Evolutionary conservation across 2,329 filamentous ascomycete genomes (phyloP), one percentile per base, ranked within the genome.

Genomic region (Ceratocystis huliohia): DNA sequence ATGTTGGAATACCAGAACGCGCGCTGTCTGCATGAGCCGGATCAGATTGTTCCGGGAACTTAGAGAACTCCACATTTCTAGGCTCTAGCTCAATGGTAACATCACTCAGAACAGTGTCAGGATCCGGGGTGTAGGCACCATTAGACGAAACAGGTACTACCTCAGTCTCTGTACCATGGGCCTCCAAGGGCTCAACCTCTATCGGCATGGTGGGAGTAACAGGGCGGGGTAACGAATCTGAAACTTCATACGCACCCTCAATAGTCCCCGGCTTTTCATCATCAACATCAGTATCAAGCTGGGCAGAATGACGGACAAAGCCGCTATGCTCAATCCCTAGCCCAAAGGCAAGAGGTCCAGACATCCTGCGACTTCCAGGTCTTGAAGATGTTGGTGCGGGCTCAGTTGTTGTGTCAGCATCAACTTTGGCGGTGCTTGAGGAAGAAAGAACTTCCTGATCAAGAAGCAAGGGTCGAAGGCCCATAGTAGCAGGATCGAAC

Each of bases 261-360:
- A 48, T 17, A 25, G 28, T 53, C 28, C 3, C 37, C 6, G 28
- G 8, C 13, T 33, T 41, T 22, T 61, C 50, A 13, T 28, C 28
- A 3, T 25, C 37, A 30, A 41, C 41, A 46, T 62, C 20, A 10
- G 44, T 57, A 30, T 37, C 61, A 33, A 59, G 5, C 13, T 64
- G 50, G 6, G 30, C 66, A 25, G 53, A 41, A 15, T 67, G 28
- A 15, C 25, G 50, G 6, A 30, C 17, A 25, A 66, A 44, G n/a
- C 59, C 65, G 15, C 61, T 63, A n/a, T 63, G 13, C 37, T 66
- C 61, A 28, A 63, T 57, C 17, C 66, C 62, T 6, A 65, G 62
- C 17, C 62, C 66, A n/a, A 84, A 79, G 25, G 78, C 72, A 53
- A 75, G 73, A 59, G 57, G 30, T 3, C 44, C 33, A 61, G 44